These are phyloP conservation scores for Globisporangium perplexum DNA, from an alignment of 352 stramenopile genomes.

Conservation along the genomic window DNA sequence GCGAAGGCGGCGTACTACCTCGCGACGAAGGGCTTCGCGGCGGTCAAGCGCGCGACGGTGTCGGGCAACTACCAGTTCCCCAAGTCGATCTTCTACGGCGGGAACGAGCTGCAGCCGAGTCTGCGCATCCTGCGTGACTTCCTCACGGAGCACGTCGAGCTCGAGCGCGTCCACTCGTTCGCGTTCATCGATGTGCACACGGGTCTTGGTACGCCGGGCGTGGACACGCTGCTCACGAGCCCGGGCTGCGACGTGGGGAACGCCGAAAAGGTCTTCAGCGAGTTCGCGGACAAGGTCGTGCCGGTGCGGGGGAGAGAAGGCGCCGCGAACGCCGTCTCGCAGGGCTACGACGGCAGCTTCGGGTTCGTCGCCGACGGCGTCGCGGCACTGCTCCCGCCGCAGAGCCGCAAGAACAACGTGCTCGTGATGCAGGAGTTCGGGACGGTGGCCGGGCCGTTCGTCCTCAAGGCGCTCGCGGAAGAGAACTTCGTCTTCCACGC, in stretches of 20 bases:
- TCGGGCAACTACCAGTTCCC: conserved; percentile 88
- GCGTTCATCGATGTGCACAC: conserved; percentile 93
- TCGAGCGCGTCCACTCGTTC: conserved; percentile 29
- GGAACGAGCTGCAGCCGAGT: conserved; percentile 64
- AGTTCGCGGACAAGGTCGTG: conserved; percentile 8
- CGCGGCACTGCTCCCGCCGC: conserved; percentile 19
- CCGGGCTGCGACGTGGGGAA: conserved; percentile 1
- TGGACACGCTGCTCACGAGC: conserved; percentile 55
- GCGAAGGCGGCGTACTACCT: conserved; percentile 25
- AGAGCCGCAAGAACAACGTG: background rate
- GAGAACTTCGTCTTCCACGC: conserved; percentile 62
- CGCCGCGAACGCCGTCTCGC: conserved; percentile 24
- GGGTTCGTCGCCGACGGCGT: conserved; percentile 38
- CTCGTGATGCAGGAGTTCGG: conserved; percentile 65
- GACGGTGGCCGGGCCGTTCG: conserved; percentile 47
- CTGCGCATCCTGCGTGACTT: conserved; percentile 57
- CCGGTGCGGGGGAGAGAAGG: conserved; percentile 11
- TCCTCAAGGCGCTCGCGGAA: conserved; percentile 51
- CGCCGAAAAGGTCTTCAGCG: conserved; percentile 17
- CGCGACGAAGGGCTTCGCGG: conserved; percentile 28
- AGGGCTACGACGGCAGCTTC: conserved; percentile 47
- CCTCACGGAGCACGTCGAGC: conserved; percentile 41
- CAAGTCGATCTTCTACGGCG: conserved; percentile 84
- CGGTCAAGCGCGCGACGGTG: conserved; percentile 84
- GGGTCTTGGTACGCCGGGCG: conserved; percentile 68